phyloP scores from a whole-genome alignment of 2,329 filamentous ascomycete genomes.

The Zasmidium angulare region DNA sequence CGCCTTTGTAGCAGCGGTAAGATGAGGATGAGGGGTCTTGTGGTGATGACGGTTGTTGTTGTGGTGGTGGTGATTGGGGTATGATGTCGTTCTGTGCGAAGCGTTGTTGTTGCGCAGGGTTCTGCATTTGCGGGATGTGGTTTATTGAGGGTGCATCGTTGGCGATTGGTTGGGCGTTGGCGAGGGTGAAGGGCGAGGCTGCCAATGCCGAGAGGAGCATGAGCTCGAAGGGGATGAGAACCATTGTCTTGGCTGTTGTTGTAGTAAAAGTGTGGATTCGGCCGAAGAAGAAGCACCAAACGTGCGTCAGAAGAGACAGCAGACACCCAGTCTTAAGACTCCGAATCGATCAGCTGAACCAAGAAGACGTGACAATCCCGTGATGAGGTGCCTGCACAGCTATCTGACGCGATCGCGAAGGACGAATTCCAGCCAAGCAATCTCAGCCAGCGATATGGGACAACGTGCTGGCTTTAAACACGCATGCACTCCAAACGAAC shows the following conservation, averaged over 20 bases:
- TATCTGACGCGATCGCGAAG: neutral
- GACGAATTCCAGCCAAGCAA: neutral
- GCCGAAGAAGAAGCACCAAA: no score
- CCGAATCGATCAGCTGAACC: neutral
- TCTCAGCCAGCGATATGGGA: neutral
- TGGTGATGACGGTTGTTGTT: neutral
- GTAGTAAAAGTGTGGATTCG: neutral
- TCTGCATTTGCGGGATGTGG: neutral
- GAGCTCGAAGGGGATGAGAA: constrained; percentile 7
- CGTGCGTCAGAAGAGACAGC: no score
- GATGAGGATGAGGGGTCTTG: neutral
- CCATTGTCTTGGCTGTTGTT: neutral
- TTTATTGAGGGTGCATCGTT: neutral
- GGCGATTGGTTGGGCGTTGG: neutral
- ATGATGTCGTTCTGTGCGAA: neutral
- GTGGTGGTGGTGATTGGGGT: no score
- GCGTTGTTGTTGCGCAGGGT: neutral
- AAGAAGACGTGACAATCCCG: neutral
- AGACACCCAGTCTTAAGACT: neutral
- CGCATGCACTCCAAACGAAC: no score
- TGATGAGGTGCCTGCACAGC: neutral
- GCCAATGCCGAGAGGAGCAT: constrained; percentile 4
- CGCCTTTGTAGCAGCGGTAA: constrained; percentile 20
- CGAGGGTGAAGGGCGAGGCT: neutral
- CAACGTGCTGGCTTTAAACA: no score